A percentile compares a stretch with the other conserved stretches of the same genome.
These are phyloP conservation scores for Podaxis sp. DNA, from an alignment of 768 basidiomycete species.

Conservation along the genomic window DNA sequence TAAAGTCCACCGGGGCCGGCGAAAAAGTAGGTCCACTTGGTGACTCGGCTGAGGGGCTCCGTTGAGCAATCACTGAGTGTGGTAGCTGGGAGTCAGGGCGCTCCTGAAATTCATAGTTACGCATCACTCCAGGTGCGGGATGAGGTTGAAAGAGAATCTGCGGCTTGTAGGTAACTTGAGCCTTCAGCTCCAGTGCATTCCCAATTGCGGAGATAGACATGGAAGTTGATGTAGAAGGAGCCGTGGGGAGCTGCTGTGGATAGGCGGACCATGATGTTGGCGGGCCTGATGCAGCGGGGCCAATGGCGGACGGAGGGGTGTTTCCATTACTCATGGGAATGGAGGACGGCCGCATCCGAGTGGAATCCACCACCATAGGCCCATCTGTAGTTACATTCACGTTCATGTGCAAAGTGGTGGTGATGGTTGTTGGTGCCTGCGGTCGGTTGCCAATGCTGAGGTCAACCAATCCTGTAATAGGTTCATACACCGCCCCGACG, in stretches of 20 bases:
- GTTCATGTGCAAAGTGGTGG: not conserved
- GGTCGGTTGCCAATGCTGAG: not conserved
- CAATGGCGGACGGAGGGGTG: not conserved
- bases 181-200: not conserved
- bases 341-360: constrained; percentile 24
- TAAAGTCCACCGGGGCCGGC: not conserved
- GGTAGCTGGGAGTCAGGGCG: not conserved
- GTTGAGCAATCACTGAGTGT: not conserved
- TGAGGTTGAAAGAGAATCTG: not conserved
- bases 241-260: not conserved
- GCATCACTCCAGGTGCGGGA: not conserved
- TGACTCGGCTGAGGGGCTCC: not conserved
- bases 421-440: not conserved
- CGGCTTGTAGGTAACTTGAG: not conserved
- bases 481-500: not conserved
- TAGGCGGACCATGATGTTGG: not conserved
- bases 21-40: not conserved
- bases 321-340: constrained; percentile 37
- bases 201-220: not conserved
- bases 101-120: not conserved
- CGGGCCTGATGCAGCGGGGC: not conserved
- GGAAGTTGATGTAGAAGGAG: not conserved
- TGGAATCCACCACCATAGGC: not conserved
- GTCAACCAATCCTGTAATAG: not conserved
- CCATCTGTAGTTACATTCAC: not conserved